Evolutionary conservation across 1,284 basidiomycete species (phyloP), one percentile per base, ranked within the genome.

Genomic region (Clitocybe nebularis): DNA sequence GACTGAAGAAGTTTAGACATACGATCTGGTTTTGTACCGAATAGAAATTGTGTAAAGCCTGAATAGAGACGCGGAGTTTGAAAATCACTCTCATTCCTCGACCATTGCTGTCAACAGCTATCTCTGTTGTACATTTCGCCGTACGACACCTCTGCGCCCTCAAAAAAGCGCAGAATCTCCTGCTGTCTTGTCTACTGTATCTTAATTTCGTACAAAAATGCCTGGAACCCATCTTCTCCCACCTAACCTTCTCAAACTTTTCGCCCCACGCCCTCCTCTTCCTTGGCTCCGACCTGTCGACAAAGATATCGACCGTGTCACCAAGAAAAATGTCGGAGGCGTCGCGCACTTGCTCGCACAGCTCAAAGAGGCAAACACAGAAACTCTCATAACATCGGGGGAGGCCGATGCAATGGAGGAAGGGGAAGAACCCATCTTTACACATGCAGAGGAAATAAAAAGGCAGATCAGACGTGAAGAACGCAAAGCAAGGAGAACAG

Each of bases 191-290:
- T 14, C n/a, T 8, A 10, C 29, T 26, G 16, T 24, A 13, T 17
- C 22, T 23, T 23, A 38, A 32, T 36, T 13, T 14, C 6, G 11
- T 10, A 48, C 48, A 53, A 51, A n/a, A 30, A 88, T 88, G 84
- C 85, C 84, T 21, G 84, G 85, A 36, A 93, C 91, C 5, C 86
- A 93, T 66, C 75, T 94, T 28, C 77, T 97, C 32, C 93, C 93
- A 4, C 91, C 92, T 6, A 95, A 96, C 64, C 80, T 97, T 39
- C 80, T 96, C 62, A 91, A 93, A 64, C 84, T 97, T 52, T 97
- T 97, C 61, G 87, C 92, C 0, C 93, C 93, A 10, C 82, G 93
- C 11, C 89, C 93, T 1, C 88, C 86, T 2, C 75, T 95, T 1
- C 85, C 85, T 0, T 96, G 92, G 61, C 61, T 83, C 28, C 84